Percentiles rank a stretch among this genome's conserved stretches.
These are phyloP conservation scores for Saussurea involucrata DNA, from an alignment of 129 eudicot species.

Conservation along the genomic window DNA sequence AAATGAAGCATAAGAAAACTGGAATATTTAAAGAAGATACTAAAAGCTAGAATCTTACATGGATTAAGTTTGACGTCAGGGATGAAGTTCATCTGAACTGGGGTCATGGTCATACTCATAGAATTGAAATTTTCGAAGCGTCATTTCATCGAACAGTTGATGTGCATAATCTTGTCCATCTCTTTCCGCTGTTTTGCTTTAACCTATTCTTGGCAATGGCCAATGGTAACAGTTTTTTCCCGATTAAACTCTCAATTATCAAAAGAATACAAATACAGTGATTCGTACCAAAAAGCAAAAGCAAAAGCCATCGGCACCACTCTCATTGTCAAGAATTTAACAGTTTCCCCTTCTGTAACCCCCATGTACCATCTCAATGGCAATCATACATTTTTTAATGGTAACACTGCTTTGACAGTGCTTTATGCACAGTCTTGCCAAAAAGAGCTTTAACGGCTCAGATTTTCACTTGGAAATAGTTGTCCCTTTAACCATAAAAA, in stretches of 20 bases:
- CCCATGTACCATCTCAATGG: not conserved
- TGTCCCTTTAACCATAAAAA: constrained; percentile 4
- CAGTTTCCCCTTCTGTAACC: not conserved
- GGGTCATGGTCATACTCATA: not conserved
- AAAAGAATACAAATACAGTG: not conserved
- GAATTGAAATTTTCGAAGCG: constrained; percentile 8
- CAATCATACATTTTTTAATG: not conserved
- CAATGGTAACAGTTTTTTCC: not conserved
- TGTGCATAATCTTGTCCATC: constrained; percentile 6
- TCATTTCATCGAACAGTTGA: constrained; percentile 26
- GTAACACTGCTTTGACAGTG: not conserved
- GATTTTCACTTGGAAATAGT: not conserved
- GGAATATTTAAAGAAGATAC: not conserved
- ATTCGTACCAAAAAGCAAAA: constrained; percentile 19
- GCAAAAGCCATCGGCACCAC: not conserved
- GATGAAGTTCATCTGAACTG: not conserved
- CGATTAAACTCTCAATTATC: constrained; percentile 11
- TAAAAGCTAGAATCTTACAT: constrained; percentile 15
- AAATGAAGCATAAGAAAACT: not conserved
- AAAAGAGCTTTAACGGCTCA: constrained; percentile 8
- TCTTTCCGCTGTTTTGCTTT: not conserved
- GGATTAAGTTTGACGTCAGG: constrained; percentile 18
- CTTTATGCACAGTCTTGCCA: constrained; percentile 17
- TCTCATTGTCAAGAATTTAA: constrained; percentile 7
- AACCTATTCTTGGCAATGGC: constrained; percentile 6